Conservation (phyloP, 75 land plant genomes). For the Selaginella moellendorffii region DNA sequence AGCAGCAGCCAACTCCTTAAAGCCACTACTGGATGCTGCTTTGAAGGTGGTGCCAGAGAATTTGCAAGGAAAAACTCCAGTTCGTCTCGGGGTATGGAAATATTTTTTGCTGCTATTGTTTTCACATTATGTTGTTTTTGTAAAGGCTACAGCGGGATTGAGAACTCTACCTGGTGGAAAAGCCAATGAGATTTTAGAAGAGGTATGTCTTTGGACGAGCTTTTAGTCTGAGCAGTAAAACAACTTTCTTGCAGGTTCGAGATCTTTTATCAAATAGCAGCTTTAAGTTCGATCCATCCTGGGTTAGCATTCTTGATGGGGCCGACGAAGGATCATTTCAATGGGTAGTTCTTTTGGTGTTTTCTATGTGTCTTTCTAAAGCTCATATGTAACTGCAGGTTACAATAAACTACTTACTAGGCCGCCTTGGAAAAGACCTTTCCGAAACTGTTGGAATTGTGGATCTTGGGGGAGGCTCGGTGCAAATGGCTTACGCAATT, state of each 20-base stretch:
- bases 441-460: slow-evolving; percentile 85
- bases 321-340: slow-evolving; percentile 89
- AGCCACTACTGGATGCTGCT: slow-evolving; percentile 49
- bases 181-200: slow-evolving; percentile 62
- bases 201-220: slow-evolving; percentile 33
- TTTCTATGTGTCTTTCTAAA: background rate
- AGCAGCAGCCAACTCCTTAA: slow-evolving; percentile 57
- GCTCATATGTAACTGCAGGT: slow-evolving; percentile 31
- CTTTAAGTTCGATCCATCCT: slow-evolving; percentile 49
- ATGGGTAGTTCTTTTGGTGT: slow-evolving; percentile 46
- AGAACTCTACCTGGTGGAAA: slow-evolving; percentile 58
- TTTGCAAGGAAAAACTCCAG: slow-evolving; percentile 49
- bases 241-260: slow-evolving; percentile 38
- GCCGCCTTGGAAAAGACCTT: slow-evolving; percentile 54
- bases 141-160: slow-evolving; percentile 98
- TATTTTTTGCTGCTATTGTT: background rate
- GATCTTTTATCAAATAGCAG: slow-evolving; percentile 45
- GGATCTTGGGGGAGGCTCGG: slow-evolving; percentile 98
- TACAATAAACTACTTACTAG: slow-evolving; percentile 81
- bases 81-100: slow-evolving; percentile 65
- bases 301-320: slow-evolving; percentile 90
- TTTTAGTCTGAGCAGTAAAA: too few relatives aligned
- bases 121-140: background rate
- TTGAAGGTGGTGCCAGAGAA: slow-evolving; percentile 46
- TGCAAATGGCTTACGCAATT: slow-evolving; percentile 99